A percentile compares a stretch with the other conserved stretches of the same genome.
Conservation (phyloP, 75 land plant species). For the Isoetes taiwanensis region DNA sequence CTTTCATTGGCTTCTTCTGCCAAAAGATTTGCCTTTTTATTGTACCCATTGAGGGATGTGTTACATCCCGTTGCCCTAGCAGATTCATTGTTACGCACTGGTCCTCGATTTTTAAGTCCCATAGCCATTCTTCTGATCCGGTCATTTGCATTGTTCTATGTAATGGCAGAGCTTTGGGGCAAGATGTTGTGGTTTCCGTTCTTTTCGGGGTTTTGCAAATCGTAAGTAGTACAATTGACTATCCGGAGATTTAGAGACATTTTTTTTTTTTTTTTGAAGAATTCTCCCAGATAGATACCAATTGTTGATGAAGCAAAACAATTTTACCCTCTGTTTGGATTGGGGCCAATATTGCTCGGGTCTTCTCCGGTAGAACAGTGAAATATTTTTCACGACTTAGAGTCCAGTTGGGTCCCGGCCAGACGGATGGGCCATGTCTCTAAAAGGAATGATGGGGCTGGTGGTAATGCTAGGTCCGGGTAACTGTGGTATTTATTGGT, state of each 20-base stretch:
- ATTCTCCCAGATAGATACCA: background rate
- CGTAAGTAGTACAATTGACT: no score
- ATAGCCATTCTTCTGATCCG: background rate
- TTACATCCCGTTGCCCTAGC: background rate
- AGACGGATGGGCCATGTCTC: constrained; percentile 5
- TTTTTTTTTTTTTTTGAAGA: background rate
- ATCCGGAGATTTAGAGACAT: background rate
- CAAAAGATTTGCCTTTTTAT: background rate
- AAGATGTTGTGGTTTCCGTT: constrained; percentile 3
- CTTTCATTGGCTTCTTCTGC: constrained; percentile 5
- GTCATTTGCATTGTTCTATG: background rate
- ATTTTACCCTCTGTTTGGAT: constrained; percentile 6
- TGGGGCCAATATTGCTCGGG: background rate
- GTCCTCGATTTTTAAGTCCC: background rate
- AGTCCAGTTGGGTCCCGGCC: background rate
- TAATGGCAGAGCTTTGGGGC: constrained; percentile 6
- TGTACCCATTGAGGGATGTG: background rate
- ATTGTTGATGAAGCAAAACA: constrained; percentile 7
- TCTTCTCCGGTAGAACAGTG: background rate
- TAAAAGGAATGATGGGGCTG: constrained; percentile 4
- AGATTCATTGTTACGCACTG: background rate
- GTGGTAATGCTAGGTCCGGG: background rate
- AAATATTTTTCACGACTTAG: background rate
- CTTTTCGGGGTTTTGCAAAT: constrained; percentile 8
- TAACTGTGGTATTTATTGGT: constrained; percentile 1